Percentiles rank a stretch among this genome's conserved stretches.
phyloP scores from a whole-genome alignment of 2,329 filamentous ascomycete genomes.

The Fusarium chuoi region DNA sequence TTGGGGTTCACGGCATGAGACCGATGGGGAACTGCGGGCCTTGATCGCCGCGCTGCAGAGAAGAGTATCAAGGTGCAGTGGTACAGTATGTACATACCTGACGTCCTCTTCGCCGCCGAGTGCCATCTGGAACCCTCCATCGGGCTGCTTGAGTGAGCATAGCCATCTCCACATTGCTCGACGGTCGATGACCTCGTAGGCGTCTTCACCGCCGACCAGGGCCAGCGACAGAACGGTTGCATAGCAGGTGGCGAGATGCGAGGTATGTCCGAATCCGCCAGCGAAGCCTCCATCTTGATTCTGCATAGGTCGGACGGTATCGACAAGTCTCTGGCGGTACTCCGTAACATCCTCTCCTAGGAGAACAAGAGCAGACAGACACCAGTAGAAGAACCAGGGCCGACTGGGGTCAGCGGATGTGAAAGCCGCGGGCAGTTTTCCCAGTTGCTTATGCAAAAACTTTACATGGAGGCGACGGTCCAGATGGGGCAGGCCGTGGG shows the following conservation, averaged over 20 bases:
- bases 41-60: slow-evolving; percentile 23
- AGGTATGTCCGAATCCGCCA: slow-evolving; percentile 89
- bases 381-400: slow-evolving; percentile 97
- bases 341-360: slow-evolving; percentile 78
- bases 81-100: slow-evolving; percentile 64
- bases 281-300: slow-evolving; percentile 88
- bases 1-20: slow-evolving; percentile 12
- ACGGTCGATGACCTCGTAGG: slow-evolving; percentile 81
- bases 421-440: slow-evolving; percentile 74
- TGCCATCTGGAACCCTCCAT: slow-evolving; percentile 91
- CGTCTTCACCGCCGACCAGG: slow-evolving; percentile 79
- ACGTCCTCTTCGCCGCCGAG: slow-evolving; percentile 92
- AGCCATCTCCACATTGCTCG: slow-evolving; percentile 92
- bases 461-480: slow-evolving; percentile 68
- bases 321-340: slow-evolving; percentile 75
- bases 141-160: slow-evolving; percentile 82
- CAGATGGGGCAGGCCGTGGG: slow-evolving; percentile 79
- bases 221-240: slow-evolving; percentile 82
- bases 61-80: not conserved
- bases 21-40: slow-evolving; percentile 20
- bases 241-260: slow-evolving; percentile 91
- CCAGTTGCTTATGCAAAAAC: slow-evolving; percentile 70
- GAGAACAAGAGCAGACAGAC: slow-evolving; percentile 76
- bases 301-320: slow-evolving; percentile 84
- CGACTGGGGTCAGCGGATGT: slow-evolving; percentile 84